Evolutionary conservation across 805 yeast genomes (phyloP).

Genomic region (Cyberlindnera americana): DNA sequence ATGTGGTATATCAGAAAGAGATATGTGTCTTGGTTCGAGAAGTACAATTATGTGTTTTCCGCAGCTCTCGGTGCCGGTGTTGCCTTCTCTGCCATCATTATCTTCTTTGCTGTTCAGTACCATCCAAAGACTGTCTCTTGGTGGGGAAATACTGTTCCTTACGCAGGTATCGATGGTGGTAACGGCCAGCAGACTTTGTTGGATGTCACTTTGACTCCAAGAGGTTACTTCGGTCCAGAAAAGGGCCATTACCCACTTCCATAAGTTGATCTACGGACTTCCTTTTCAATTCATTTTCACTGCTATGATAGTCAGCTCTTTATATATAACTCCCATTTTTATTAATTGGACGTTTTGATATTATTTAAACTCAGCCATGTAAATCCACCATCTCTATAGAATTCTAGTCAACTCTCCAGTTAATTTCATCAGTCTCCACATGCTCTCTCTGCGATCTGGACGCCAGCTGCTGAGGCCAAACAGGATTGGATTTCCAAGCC

Average conservation of each 20-base stretch:
- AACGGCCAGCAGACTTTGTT: slow-evolving; percentile 20
- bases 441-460: slow-evolving; percentile 15
- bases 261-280: not conserved
- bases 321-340: no score
- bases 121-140: slow-evolving; percentile 42
- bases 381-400: not conserved
- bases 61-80: slow-evolving; percentile 59
- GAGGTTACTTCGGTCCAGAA: slow-evolving; percentile 24
- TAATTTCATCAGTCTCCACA: slow-evolving; percentile 18
- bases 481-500: slow-evolving; percentile 30
- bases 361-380: no score
- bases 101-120: slow-evolving; percentile 50
- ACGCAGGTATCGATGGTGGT: slow-evolving; percentile 36
- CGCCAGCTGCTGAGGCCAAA: slow-evolving; percentile 18
- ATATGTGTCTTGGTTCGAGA: slow-evolving; percentile 49
- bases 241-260: slow-evolving; percentile 16
- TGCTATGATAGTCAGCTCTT: not conserved
- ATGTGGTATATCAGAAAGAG: slow-evolving; percentile 40
- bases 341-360: no score
- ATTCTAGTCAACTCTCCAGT: slow-evolving; percentile 22
- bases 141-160: slow-evolving; percentile 61
- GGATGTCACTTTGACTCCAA: slow-evolving; percentile 9
- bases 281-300: not conserved
- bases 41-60: slow-evolving; percentile 47
- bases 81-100: slow-evolving; percentile 47